A percentile compares a stretch with the other conserved stretches of the same genome.
These are phyloP conservation scores for Mycosphaerella arachidis DNA, from an alignment of 2,329 filamentous ascomycete genomes.

Conservation along the genomic window DNA sequence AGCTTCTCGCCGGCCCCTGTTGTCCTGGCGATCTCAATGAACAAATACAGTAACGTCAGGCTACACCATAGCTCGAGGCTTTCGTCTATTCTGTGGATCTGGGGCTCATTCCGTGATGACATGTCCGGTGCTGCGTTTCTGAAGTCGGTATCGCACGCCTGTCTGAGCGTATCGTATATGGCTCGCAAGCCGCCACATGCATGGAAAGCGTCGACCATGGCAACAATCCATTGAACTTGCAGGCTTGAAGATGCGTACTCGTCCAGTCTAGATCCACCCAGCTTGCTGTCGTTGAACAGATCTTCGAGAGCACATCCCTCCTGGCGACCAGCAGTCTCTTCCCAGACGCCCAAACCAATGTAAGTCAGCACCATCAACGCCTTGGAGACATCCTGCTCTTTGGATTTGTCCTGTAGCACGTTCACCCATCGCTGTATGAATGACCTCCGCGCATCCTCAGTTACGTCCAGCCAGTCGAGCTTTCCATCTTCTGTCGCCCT, in stretches of 20 bases:
- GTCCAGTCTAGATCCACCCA: conserved; percentile 29
- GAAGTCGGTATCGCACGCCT: conserved; percentile 29
- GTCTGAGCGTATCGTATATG: conserved; percentile 38
- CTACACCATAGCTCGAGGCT: conserved; percentile 46
- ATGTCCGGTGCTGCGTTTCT: conserved; percentile 17
- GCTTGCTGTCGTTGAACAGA: conserved; percentile 21
- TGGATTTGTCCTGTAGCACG: conserved; percentile 32
- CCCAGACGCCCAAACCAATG: conserved; percentile 46
- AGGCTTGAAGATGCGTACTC: conserved; percentile 34
- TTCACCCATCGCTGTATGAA: conserved; percentile 51
- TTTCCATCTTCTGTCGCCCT: conserved; percentile 36
- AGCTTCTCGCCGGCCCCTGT: conserved; percentile 25
- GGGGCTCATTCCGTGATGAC: conserved; percentile 24
- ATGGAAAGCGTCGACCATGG: conserved; percentile 40
- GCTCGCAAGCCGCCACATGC: conserved; percentile 38
- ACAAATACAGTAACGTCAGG: conserved; percentile 47
- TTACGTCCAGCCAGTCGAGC: conserved; percentile 63
- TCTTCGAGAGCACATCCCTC: conserved; percentile 25
- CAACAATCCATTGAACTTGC: conserved; percentile 44
- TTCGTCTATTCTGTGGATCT: conserved; percentile 27
- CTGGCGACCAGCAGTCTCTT: conserved; percentile 44
- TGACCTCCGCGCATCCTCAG: conserved; percentile 50
- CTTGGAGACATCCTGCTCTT: conserved; percentile 30
- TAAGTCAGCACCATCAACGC: conserved; percentile 45
- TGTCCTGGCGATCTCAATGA: conserved; percentile 44